These are phyloP conservation scores for Magnaporthiopsis incrustans DNA, from an alignment of 2,329 filamentous ascomycete species.

Conservation along the genomic window DNA sequence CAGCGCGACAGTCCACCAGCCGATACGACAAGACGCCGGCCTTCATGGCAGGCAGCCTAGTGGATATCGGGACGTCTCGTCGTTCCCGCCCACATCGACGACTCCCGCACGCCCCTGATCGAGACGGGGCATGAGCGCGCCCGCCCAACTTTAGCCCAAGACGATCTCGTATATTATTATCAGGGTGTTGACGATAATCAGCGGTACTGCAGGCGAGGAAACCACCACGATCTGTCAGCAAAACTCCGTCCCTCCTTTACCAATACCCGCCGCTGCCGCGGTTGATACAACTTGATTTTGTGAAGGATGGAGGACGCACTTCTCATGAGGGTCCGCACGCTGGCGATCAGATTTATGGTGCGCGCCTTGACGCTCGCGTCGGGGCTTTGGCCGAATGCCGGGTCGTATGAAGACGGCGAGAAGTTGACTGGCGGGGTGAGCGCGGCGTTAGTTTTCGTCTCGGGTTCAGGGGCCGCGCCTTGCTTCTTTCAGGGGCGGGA, in stretches of 20 bases:
- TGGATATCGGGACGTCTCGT: no score
- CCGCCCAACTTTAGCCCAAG: constrained; percentile 46
- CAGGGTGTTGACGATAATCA: constrained; percentile 75
- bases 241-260: no score
- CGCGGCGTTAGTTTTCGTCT: constrained; percentile 15
- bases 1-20: background rate
- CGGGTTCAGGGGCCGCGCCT: background rate
- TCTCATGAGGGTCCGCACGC: constrained; percentile 85
- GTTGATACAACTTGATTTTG: background rate
- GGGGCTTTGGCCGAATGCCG: constrained; percentile 66
- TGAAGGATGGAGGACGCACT: constrained; percentile 48
- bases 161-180: constrained; percentile 79
- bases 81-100: background rate
- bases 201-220: constrained; percentile 51
- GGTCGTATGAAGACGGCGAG: constrained; percentile 61
- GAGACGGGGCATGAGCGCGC: background rate
- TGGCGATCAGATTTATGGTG: constrained; percentile 81
- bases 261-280: no score
- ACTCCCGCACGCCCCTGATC: no score
- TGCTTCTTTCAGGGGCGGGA: background rate
- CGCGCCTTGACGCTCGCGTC: constrained; percentile 79
- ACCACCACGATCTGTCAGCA: no score
- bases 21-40: background rate
- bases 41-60: background rate
- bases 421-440: constrained; percentile 68